phyloP scores from a whole-genome alignment of 495 filamentous ascomycete species.

The Trichocladium uniseriatum region DNA sequence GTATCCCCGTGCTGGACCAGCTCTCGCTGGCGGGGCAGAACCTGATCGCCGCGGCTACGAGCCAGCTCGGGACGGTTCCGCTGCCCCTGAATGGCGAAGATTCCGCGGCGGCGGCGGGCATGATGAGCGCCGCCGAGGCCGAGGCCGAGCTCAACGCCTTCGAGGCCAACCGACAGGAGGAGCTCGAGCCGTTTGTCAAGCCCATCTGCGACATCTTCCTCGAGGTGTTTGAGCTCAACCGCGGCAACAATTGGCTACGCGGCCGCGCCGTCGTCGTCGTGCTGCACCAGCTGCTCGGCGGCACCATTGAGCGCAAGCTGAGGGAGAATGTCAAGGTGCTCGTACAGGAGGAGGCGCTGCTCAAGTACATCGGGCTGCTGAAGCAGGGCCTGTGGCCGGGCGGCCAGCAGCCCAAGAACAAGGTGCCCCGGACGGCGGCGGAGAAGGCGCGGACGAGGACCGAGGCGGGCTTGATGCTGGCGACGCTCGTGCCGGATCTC shows the following conservation, averaged over 20 bases:
- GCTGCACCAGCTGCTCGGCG: conserved; percentile 70
- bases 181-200: conserved; percentile 91
- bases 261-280: conserved; percentile 94
- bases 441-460: conserved; percentile 62
- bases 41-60: conserved; percentile 79
- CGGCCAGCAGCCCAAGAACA: conserved; percentile 45
- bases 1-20: conserved; percentile 91
- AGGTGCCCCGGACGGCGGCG: conserved; percentile 47
- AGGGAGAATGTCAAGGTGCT: conserved; percentile 65
- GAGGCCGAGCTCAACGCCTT: conserved; percentile 93
- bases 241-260: conserved; percentile 87
- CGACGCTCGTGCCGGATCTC: conserved; percentile 70
- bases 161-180: conserved; percentile 54
- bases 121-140: conserved; percentile 71
- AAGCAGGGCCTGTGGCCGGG: conserved; percentile 70
- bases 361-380: conserved; percentile 62
- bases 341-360: conserved; percentile 65
- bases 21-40: conserved; percentile 88
- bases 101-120: conserved; percentile 25
- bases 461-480: conserved; percentile 72
- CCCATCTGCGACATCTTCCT: conserved; percentile 97
- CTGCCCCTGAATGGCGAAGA: conserved; percentile 39
- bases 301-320: conserved; percentile 91
- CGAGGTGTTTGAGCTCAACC: conserved; percentile 89
- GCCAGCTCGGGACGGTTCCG: conserved; percentile 53